Evolutionary conservation across 129 eudicot genomes (phyloP), one percentile per base, ranked within the genome.

Genomic region (Logfia minima): DNA sequence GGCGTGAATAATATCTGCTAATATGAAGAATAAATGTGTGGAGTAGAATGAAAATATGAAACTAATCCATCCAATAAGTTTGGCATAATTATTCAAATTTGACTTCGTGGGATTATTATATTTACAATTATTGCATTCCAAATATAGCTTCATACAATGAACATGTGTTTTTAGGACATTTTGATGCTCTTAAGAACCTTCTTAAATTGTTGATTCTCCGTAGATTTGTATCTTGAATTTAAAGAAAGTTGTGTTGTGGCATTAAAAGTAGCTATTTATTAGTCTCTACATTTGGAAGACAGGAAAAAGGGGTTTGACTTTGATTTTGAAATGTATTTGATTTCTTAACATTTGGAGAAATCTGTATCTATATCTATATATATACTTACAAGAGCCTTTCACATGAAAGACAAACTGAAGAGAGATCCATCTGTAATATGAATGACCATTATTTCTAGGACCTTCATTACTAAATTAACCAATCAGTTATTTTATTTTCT

Each of bases 91-190:
- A 11, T 62, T 24, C 19, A 62, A 62, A 62, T 62, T 62, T 62
- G 67, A 24, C 67, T 23, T 62, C 24, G 67, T 24, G 67, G 67
- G 67, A 14, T 26, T 62, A 23, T 62, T 62, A 26, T 62, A 24
- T 26, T 26, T 22, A 6, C 32, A 29, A 24, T 61, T 13, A 14
- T 61, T 61, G 67, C 7, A 24, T 61, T 61, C 67, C 24, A 22
- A 24, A 4, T 61, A 29, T 61, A 24, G n/a, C 10, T 61, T 61
- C 17, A 1, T 61, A 61, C 34, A 61, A 23, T 3, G 34, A 14
- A 24, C 35, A 62, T 29, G 8, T 62, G 35, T 48, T 62, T 62
- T 26, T 62, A 29, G 34, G n/a, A 62, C 35, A 24, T 22, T 26
- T 62, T 24, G 8, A 61, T 61, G 67, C 31, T 9, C 35, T 22